Evolutionary conservation across 345 rosid genomes (phyloP), one percentile per base, ranked within the genome.

Genomic region (Aurinia saxatilis): DNA sequence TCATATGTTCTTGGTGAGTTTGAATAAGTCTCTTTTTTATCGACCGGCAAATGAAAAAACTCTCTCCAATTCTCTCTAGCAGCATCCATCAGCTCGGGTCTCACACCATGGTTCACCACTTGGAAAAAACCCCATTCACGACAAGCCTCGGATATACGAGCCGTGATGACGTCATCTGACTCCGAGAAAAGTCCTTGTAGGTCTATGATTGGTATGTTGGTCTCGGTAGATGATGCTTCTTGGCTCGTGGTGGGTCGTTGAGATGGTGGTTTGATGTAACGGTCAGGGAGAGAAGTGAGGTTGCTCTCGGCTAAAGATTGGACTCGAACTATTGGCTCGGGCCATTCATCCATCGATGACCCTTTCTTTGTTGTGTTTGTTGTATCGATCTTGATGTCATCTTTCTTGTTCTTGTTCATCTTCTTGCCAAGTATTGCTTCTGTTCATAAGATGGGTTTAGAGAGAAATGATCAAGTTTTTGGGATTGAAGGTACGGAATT

Each of bases 91-190:
- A 90, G 68, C 34, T 68, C 80, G 2, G 65, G 85, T 25, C 55
- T 34, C 11, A 93, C 84, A 1, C 99, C 97, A 25, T 93, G 99
- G 79, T 87, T 90, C 3, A 86, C 63, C 8, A 83, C 95, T 52
- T 93, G 97, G 73, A 90, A 90, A 27, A 93, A 93, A 0, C 99
- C 99, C 99, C 99, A 93, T 38, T 79, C 81, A 2, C 84, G 73
- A 59, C 97, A 85, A 1, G 97, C 97, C 19, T 35, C 45, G 0
- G 82, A 77, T 39, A 93, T 71, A 30, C 31, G 64, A 19, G 35
- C 12, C 8, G 77, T 45, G n/a, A 65, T 68, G 5, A 68, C 16
- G 10, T 58, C 67, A 65, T 57, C 65, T 2, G 15, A 5, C 37
- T 65, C 77, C 0, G 68, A 73, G 21, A 35, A 70, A 1, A 86